These are phyloP conservation scores for Chondrus crispus DNA, from an alignment of 23 red algal genomes.

Conservation along the genomic window DNA sequence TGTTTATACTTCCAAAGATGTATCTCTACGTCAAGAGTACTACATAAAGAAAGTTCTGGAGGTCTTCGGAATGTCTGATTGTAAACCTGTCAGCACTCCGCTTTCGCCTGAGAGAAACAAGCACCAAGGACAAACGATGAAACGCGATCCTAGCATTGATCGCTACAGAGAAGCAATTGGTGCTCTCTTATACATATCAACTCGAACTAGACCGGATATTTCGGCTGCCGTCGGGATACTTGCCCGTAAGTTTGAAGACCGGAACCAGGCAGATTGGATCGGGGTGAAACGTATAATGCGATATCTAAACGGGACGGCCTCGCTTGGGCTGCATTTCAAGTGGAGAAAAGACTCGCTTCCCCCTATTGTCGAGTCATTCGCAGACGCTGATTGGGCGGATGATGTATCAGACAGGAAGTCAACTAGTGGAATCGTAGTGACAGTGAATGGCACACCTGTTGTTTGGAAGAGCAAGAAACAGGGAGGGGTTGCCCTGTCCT, in stretches of 20 bases:
- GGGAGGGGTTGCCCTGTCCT: background rate
- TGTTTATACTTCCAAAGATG: background rate
- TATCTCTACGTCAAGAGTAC: background rate
- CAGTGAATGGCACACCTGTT: background rate
- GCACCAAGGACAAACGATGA: too few species aligned
- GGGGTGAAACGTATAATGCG: background rate
- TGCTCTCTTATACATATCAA: conserved; percentile 1
- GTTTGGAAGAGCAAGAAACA: background rate
- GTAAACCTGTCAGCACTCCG: too few species aligned
- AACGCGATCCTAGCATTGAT: too few species aligned
- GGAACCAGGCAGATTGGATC: background rate
- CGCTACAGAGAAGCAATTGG: conserved; percentile 29
- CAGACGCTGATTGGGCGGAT: background rate
- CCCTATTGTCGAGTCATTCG: background rate
- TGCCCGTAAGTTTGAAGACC: background rate
- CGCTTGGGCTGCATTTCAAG: too few species aligned
- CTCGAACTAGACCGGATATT: conserved; percentile 20
- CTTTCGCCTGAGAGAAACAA: too few species aligned
- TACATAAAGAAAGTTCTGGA: too few species aligned
- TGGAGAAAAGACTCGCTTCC: too few species aligned
- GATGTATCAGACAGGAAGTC: background rate
- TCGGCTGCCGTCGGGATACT: background rate
- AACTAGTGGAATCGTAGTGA: background rate
- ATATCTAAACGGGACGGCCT: conserved; percentile 2
- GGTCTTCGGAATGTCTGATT: too few species aligned